Percentiles rank a stretch among this genome's conserved stretches.
Conservation (phyloP, 208 protist genomes). For the Leishmania arabica region DNA sequence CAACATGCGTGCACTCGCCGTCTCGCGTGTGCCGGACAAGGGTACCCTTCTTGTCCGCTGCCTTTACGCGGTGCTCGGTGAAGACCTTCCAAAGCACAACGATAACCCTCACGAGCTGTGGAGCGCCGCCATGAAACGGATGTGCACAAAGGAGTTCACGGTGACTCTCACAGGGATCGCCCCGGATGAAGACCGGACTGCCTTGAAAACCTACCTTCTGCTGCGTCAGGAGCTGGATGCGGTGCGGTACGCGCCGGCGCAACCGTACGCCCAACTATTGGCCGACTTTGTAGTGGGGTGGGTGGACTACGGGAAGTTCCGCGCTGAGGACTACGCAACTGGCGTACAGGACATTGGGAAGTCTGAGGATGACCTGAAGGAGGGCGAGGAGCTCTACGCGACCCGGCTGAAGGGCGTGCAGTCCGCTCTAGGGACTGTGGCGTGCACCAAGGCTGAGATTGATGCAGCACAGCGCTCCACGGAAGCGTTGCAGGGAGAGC, state of each 20-base stretch:
- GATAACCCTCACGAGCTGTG: constrained; percentile 57
- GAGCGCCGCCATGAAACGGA: constrained; percentile 40
- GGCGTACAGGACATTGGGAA: constrained; percentile 5
- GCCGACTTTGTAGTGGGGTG: constrained; percentile 57
- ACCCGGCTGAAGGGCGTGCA: constrained; percentile 12
- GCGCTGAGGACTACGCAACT: constrained; percentile 13
- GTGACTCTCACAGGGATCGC: constrained; percentile 33
- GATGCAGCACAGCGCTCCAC: constrained; percentile 24
- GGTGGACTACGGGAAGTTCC: constrained; percentile 38
- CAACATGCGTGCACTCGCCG: constrained; percentile 43
- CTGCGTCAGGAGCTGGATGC: constrained; percentile 43
- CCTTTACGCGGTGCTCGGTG: constrained; percentile 59
- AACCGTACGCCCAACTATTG: constrained; percentile 49
- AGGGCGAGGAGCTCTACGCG: constrained; percentile 11
- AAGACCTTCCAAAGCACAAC: constrained; percentile 53
- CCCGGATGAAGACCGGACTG: constrained; percentile 5
- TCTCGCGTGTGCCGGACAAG: constrained; percentile 43
- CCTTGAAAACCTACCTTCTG: constrained; percentile 20
- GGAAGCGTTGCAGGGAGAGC: constrained; percentile 31
- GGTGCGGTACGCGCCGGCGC: constrained; percentile 49
- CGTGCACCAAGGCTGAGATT: constrained; percentile 15
- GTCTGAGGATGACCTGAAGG: not conserved
- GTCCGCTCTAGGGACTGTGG: constrained; percentile 13
- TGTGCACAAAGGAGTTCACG: constrained; percentile 45
- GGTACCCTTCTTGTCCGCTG: constrained; percentile 49